A percentile compares a stretch with the other conserved stretches of the same genome.
Evolutionary conservation across 2,329 filamentous ascomycete genomes (phyloP).

Genomic region (Penicillium rolfsii): DNA sequence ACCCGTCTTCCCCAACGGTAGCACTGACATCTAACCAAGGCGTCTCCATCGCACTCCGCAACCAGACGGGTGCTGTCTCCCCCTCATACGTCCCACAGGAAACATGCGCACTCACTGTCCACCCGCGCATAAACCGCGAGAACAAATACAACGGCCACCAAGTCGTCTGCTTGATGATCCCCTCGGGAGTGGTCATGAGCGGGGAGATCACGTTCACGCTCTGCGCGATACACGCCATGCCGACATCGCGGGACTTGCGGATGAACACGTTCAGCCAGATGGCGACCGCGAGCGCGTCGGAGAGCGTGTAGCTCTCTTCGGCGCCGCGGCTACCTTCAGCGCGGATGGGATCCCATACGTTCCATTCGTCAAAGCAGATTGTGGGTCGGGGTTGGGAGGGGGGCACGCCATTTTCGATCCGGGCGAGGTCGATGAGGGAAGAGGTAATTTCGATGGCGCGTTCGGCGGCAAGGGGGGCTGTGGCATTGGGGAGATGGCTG

Average conservation of each 20-base stretch:
- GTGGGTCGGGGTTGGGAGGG: conserved; percentile 63
- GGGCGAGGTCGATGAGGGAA: conserved; percentile 71
- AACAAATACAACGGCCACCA: conserved; percentile 76
- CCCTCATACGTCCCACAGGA: conserved; percentile 67
- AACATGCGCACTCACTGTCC: conserved; percentile 68
- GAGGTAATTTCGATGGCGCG: conserved; percentile 72
- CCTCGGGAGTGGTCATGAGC: conserved; percentile 69
- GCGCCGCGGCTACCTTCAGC: conserved; percentile 72
- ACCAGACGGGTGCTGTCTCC: conserved; percentile 45
- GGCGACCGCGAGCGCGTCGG: conserved; percentile 73
- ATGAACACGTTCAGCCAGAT: conserved; percentile 78
- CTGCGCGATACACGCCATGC: conserved; percentile 80
- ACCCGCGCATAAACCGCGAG: conserved; percentile 72
- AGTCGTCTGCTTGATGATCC: conserved; percentile 70
- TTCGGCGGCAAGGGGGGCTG: conserved; percentile 70
- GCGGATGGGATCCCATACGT: conserved; percentile 75
- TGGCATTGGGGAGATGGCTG: conserved; percentile 59
- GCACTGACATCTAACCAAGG: conserved; percentile 59
- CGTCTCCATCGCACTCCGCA: conserved; percentile 60
- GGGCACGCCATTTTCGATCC: conserved; percentile 65
- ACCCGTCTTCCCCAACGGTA: conserved; percentile 56
- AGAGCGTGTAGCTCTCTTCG: conserved; percentile 74
- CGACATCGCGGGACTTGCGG: conserved; percentile 69
- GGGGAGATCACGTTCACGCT: conserved; percentile 77
- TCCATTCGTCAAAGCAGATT: conserved; percentile 86